These are phyloP conservation scores for Scenedesmus sp. DNA, from an alignment of 163 green algal species.

Conservation along the genomic window DNA sequence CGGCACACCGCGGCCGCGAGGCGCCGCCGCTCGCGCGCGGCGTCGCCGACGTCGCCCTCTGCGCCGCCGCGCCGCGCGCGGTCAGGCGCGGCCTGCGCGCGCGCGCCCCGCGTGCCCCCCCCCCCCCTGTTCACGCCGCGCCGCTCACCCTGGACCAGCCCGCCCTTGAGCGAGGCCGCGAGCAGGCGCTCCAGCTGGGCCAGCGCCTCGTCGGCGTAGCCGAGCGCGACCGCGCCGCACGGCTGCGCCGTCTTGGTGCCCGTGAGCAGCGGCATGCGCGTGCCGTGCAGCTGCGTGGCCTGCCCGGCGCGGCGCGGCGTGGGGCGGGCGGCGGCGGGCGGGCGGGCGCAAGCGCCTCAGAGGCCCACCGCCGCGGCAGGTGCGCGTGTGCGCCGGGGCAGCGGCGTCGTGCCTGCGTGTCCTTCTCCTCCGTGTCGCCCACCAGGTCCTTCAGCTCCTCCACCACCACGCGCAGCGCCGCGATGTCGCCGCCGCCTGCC, in stretches of 20 bases:
- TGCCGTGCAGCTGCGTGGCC: constrained; percentile 26
- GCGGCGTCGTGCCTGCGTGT: too few species aligned
- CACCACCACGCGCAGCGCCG: background rate
- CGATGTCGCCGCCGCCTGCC: constrained; percentile 13
- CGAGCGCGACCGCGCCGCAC: constrained; percentile 1
- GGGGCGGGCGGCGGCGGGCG: too few species aligned
- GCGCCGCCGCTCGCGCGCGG: background rate
- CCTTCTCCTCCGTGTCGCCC: constrained; percentile 27
- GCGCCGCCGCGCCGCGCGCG: too few species aligned
- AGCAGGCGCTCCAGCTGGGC: constrained; percentile 28
- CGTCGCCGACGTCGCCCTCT: constrained; percentile 6
- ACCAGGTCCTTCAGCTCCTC: constrained; percentile 19
- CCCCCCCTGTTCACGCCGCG: too few species aligned
- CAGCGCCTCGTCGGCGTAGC: constrained; percentile 16
- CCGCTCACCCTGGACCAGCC: constrained; percentile 11
- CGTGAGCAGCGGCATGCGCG: background rate
- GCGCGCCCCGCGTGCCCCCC: too few species aligned
- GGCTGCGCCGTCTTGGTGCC: constrained; percentile 35
- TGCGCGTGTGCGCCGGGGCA: too few species aligned
- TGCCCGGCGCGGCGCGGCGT: too few species aligned
- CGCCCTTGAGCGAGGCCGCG: constrained; percentile 5
- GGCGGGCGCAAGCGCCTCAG: too few species aligned
- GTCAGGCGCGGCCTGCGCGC: too few species aligned
- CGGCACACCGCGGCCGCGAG: constrained; percentile 24
- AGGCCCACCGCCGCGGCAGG: too few species aligned